Evolutionary conservation across 129 eudicot genomes (phyloP).

Genomic region (Flaveria sonorensis): DNA sequence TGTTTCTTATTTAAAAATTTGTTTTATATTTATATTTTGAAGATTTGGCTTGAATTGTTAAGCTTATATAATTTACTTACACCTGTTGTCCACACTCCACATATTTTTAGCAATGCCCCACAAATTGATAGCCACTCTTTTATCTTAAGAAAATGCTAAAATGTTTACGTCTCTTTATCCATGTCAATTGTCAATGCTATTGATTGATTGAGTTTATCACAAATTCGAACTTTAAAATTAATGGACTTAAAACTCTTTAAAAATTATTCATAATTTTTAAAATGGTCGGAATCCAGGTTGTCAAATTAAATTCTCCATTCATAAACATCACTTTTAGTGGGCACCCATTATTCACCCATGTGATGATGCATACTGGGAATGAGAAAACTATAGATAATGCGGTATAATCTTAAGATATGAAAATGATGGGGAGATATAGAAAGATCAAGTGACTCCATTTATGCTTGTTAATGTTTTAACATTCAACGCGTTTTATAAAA

Average conservation of each 20-base stretch:
- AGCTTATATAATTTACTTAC: not conserved
- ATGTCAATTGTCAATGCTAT: not conserved
- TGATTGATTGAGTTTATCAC: not conserved
- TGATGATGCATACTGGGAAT: not conserved
- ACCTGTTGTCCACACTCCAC: not conserved
- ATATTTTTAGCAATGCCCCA: not conserved
- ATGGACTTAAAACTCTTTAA: not conserved
- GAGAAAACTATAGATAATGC: not conserved
- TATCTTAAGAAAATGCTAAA: not conserved
- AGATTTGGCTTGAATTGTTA: too few species aligned
- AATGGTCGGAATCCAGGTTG: not conserved
- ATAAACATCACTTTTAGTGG: slow-evolving; percentile 11
- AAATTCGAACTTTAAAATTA: not conserved
- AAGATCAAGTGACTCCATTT: too few species aligned
- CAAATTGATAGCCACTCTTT: not conserved
- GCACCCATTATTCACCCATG: slow-evolving; percentile 1
- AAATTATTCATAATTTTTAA: not conserved
- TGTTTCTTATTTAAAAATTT: too few species aligned
- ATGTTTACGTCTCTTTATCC: slow-evolving; percentile 2
- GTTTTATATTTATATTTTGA: too few species aligned
- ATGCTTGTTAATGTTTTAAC: not conserved
- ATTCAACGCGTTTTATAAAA: too few species aligned
- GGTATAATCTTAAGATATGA: too few species aligned
- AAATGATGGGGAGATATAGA: not conserved
- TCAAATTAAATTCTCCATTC: not conserved